Evolutionary conservation across 2,329 filamentous ascomycete species (phyloP), one percentile per base, ranked within the genome.

Genomic region (Plectosphaerella sp.): DNA sequence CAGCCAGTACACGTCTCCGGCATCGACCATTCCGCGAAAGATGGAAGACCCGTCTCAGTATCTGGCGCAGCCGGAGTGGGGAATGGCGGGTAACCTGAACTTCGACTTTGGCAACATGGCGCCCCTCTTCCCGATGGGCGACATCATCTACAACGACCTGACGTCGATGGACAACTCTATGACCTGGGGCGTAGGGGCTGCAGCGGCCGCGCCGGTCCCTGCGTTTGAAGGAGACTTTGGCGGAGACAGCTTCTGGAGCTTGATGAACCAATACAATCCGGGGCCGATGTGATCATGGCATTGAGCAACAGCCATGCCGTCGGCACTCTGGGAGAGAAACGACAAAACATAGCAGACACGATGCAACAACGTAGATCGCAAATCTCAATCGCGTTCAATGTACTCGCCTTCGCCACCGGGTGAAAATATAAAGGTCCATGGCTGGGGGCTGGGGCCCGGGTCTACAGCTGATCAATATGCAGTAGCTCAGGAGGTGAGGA

Each of bases 81-180:
- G 18, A 10, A 51, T 45, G 28, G 28, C 49, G 11, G 20, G n/a
- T 5, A 47, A 18, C 22, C 35, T 18, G 28, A 65, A 70, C 51
- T 77, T 80, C 54, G 74, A 78, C 58, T 75, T 82, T 58, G 67
- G 74, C 20, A 67, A 69, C 11, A 72, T 85, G 53, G 73, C 77
- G 56, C 78, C 80, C 15, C 72, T 83, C 53, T 82, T 80, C 51
- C 77, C 81, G 0, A 80, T 78, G 53, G 74, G 76, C 18, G 81
- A 84, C 57, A 66, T 85, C 5, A 66, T 81, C 1, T 83, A 78
- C 59, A 80, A 84, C 56, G 75, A 83, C 35, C 67, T 84, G 4
- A 73, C 70, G 12, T 76, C 72, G n/a, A 67, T 73, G 11, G 64
- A 64, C 3, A 65, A 63, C 46, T 59, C 62, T 51, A 49, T 49